These are phyloP conservation scores for Hymenotorrendiella dingleyae DNA, from an alignment of 2,329 filamentous ascomycete genomes.

Conservation along the genomic window DNA sequence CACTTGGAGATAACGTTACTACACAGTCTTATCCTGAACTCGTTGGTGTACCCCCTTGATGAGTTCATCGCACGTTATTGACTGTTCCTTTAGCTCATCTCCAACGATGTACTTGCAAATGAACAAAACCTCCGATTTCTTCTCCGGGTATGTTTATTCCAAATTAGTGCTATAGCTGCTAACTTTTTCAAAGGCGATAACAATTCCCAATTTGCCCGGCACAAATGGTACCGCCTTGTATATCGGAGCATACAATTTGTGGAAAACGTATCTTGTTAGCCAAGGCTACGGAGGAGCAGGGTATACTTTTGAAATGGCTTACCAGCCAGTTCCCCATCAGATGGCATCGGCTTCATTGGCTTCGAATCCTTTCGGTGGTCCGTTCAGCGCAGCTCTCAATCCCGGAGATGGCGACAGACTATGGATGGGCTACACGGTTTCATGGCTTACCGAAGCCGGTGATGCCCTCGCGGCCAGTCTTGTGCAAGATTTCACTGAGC, in stretches of 20 bases:
- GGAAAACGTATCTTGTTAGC: conserved; percentile 1
- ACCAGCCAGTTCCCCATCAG: conserved; percentile 1
- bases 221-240: conserved; percentile 7
- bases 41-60: conserved; percentile 6
- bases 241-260: conserved; percentile 4
- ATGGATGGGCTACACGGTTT: conserved; percentile 30
- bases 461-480: conserved; percentile 11
- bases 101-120: conserved; percentile 11
- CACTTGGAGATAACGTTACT: conserved; percentile 6
- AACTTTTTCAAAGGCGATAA: conserved; percentile 1
- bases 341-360: not conserved
- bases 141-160: conserved; percentile 12
- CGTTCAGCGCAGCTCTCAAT: conserved; percentile 21
- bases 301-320: conserved; percentile 5
- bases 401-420: conserved; percentile 25
- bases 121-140: conserved; percentile 16
- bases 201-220: conserved; percentile 9
- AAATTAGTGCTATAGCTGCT: not conserved
- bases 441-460: conserved; percentile 20
- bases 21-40: conserved; percentile 31
- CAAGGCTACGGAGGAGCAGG: not conserved
- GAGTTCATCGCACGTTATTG: too few species aligned
- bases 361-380: conserved; percentile 14
- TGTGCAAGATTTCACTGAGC: not conserved
- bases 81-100: not conserved